Base-by-base conservation (phyloP, 2,329 filamentous ascomycete species). In the Trichophaea hybrida region DNA sequence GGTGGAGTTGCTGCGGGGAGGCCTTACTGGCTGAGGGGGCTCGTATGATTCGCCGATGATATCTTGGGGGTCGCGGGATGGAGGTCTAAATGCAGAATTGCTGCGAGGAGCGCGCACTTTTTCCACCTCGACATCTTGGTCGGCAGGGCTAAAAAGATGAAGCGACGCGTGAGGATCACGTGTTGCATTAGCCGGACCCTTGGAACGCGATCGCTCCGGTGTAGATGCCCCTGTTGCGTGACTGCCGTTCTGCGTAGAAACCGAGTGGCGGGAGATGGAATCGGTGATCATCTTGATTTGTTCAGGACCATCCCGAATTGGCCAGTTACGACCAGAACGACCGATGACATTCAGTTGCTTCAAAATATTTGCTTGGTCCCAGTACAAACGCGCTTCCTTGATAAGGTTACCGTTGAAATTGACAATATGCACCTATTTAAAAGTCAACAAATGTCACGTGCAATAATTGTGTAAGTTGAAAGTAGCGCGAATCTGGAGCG, bases 311-410 rank as follows among this genome's bases (percentile, higher is more conserved):
- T 95, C 89, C 67, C 83, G 82, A 70, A 98, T 94, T 58, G 93
- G 93, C 93, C 93, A 98, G 74, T 93, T 94, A 72, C 85, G 86
- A 59, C 87, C 88, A 57, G 85, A 84, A 70, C 84, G 85, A 69
- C 93, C 91, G 72, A 98, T 97, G 59, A 96, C 83, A 64, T 96
- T 90, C 65, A 96, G 80, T 72, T 94, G 85, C 75, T 93, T 97
- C 66, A 98, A 80, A 44, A 98, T 80, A 57, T 88, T 85, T 62
- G 84, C 90, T 73, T 98, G 93, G 72, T 98, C 93, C 93, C 93
- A 98, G 72, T 85, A 88, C 67, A 91, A 81, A 67, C 91, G 86
- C 65, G 97, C 86, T 72, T 93, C 88, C 61, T 79, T 73, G 70
- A 98, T 96, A 75, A 88, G 89, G 71, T 82, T 80, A 51, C 84